These are phyloP conservation scores for Farysia itapuensis DNA, from an alignment of 1,284 basidiomycete species.

Conservation along the genomic window DNA sequence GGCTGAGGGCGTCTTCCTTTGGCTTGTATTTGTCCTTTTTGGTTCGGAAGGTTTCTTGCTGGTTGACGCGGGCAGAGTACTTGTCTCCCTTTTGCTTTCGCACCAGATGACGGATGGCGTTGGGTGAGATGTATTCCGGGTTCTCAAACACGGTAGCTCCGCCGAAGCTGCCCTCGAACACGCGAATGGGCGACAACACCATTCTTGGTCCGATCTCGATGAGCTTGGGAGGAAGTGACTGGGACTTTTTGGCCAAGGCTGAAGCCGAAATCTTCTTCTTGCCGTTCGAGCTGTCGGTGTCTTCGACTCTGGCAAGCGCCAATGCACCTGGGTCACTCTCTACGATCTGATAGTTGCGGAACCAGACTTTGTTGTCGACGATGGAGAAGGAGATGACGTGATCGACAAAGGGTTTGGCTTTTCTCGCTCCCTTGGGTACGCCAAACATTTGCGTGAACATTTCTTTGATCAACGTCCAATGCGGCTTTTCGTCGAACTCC, in stretches of 20 bases:
- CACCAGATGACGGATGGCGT: slow-evolving; percentile 74
- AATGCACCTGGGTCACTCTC: slow-evolving; percentile 65
- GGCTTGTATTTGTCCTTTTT: slow-evolving; percentile 71
- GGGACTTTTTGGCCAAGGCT: slow-evolving; percentile 7
- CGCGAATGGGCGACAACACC: slow-evolving; percentile 93
- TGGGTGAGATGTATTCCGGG: slow-evolving; percentile 88
- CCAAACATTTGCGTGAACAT: slow-evolving; percentile 95
- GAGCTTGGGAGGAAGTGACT: slow-evolving; percentile 47
- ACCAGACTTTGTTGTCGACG: slow-evolving; percentile 96
- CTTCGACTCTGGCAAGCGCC: slow-evolving; percentile 53
- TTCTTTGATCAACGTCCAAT: slow-evolving; percentile 88
- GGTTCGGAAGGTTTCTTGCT: slow-evolving; percentile 69
- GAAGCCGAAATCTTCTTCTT: slow-evolving; percentile 29
- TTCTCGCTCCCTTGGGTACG: slow-evolving; percentile 83
- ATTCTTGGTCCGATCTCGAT: slow-evolving; percentile 85
- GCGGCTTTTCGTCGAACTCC: slow-evolving; percentile 83
- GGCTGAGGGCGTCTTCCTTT: slow-evolving; percentile 78
- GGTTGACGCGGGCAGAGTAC: slow-evolving; percentile 78
- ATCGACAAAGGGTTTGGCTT: slow-evolving; percentile 95
- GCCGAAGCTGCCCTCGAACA: slow-evolving; percentile 82
- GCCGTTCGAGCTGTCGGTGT: slow-evolving; percentile 67
- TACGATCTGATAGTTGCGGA: slow-evolving; percentile 89
- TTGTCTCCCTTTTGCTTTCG: slow-evolving; percentile 75
- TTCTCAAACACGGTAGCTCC: slow-evolving; percentile 96
- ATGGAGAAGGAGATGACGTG: slow-evolving; percentile 95